Evolutionary conservation across 1,284 basidiomycete genomes (phyloP), one percentile per base, ranked within the genome.

Genomic region (Agaricales sp.): DNA sequence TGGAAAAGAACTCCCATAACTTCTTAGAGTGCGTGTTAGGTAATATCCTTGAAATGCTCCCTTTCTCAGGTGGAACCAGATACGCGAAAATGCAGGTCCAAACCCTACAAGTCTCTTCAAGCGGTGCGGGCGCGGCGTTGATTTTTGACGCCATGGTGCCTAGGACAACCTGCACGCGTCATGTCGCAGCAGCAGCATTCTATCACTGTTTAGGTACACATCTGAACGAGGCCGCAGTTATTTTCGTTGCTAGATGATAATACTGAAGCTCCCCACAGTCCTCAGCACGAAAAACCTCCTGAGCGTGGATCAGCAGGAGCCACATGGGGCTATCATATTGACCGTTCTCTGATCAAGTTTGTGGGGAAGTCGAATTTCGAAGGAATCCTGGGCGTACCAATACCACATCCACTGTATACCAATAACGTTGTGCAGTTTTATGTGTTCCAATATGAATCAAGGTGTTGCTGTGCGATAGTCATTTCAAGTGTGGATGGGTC

Each of bases 131-230:
- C n/a, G 63, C 64, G 16, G 62, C 67, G 47, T 65, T 90, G 21
- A 68, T 64, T 8, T 87, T 89, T 58, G 76, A 82, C 51, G 73
- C 71, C 35, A 69, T 89, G 25, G 81, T 79, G 16, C 86, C 84
- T 3, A 72, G 66, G 51, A 59, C 65, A 43, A 77, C 81, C 1
- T 85, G 82, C 55, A 86, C 82, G 2, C 69, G 76, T 14, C 84
- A 82, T 58, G 82, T 90, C 25, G 87, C 85, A 3, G 77, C 86
- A 14, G 77, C 83, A 23, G 87, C 78, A 3, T 80, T 90, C 59
- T 87, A 90, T 64, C 86, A 90, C 55, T 87, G 84, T 60, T 70
- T 89, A 46, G 84, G 86, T 87, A 51, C 46, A 77, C 65, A n/a
- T n/a, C n/a, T n/a, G n/a, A n/a, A n/a, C n/a, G n/a, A n/a, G n/a